Conservation (phyloP, 805 yeast species). For the Ogataea minuta region DNA sequence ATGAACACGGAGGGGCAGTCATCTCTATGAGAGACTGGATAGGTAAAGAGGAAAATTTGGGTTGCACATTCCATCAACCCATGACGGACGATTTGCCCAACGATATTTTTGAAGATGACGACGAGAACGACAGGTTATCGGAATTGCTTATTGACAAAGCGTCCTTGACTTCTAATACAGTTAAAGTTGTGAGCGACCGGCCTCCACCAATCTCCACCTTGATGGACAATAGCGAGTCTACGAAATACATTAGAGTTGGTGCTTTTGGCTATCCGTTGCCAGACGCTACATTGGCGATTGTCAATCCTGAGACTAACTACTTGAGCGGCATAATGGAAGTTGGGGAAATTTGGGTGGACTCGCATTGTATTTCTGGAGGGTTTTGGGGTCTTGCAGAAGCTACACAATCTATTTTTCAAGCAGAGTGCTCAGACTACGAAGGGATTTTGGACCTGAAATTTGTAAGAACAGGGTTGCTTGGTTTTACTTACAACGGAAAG, state of each 20-base stretch:
- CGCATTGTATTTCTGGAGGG: constrained; percentile 87
- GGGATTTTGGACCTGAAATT: constrained; percentile 75
- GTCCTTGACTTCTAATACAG: constrained; percentile 68
- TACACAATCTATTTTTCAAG: constrained; percentile 76
- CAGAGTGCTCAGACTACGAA: constrained; percentile 69
- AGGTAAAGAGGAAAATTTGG: constrained; percentile 63
- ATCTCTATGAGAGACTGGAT: constrained; percentile 91
- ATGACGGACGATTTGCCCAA: constrained; percentile 37
- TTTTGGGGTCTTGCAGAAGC: constrained; percentile 72
- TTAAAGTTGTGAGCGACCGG: constrained; percentile 59
- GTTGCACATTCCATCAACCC: constrained; percentile 43
- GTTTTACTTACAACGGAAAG: constrained; percentile 84
- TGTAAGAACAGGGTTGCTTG: constrained; percentile 85
- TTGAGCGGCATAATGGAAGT: constrained; percentile 74
- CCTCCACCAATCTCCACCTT: constrained; percentile 52
- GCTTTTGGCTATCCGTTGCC: constrained; percentile 95
- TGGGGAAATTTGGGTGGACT: constrained; percentile 98
- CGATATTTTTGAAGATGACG: constrained; percentile 29
- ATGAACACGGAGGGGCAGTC: constrained; percentile 96
- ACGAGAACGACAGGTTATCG: constrained; percentile 43
- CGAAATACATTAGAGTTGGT: constrained; percentile 67
- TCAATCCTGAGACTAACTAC: constrained; percentile 85
- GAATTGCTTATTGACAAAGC: constrained; percentile 72
- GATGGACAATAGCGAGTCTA: constrained; percentile 37
- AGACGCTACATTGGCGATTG: constrained; percentile 89